Evolutionary conservation across 768 basidiomycete species (phyloP), one percentile per base, ranked within the genome.

Genomic region (Hygrophorus russula): DNA sequence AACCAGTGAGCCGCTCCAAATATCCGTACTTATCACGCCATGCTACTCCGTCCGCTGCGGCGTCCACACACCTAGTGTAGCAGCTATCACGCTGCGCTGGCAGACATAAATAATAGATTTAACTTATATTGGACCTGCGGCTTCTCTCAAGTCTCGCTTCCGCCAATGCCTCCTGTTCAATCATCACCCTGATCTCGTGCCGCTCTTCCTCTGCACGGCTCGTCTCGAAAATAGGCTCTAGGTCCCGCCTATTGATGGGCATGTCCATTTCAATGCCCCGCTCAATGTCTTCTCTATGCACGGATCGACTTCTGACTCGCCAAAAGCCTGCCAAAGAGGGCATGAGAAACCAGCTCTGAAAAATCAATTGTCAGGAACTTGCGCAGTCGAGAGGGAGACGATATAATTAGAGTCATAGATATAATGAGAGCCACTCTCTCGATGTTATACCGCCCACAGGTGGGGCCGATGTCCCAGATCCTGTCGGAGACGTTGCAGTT

Each of bases 401-500:
- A 9, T 13, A 35, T 68, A 82, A 82, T 93, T 36, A 92, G 53
- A 1, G 83, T 87, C 85, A 98, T 94, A 56, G 96, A 73, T 43
- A 93, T 60, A 65, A 91, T 2, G 90, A 81, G 35, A 97, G 61
- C 89, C 89, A 96, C 48, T 94, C 91, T 49, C 73, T 78, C 5
- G 88, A 79, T 1, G 74, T 59, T 2, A 74, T 50, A 2, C 57
- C 64, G 14, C 70, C 46, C 38, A 53, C 29, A 19, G 5, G n/a
- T n/a, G n/a, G 5, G 3, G 4, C n/a, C 5, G 41, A 34, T 17
- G 7, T 15, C 24, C 33, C 30, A 17, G 51, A 48, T 37, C 56
- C 53, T 14, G 45, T 56, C 14, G 54, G 46, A 20, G 51, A 41
- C 30, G 51, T 48, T n/a, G n/a, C n/a, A n/a, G n/a, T n/a, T n/a